Percentiles rank a stretch among this genome's conserved stretches.
These are phyloP conservation scores for Fraxinus dipetala DNA, from an alignment of 305 asterid genomes.

Conservation along the genomic window DNA sequence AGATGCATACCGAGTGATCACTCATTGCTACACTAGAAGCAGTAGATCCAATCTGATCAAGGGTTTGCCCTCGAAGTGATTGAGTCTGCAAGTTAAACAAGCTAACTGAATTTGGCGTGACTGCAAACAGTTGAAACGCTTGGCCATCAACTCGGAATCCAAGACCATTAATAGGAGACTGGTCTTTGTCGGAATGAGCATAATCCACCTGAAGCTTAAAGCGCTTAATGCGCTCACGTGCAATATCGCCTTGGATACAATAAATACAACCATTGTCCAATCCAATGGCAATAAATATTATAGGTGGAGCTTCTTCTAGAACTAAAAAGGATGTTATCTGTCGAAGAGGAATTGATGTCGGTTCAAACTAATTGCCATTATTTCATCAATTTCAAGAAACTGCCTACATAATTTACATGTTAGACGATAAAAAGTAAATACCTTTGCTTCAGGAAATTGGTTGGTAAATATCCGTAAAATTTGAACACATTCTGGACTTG, in stretches of 20 bases:
- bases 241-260: conserved; percentile 98
- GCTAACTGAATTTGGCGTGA: conserved; percentile 83
- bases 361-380: conserved; percentile 1
- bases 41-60: conserved; percentile 88
- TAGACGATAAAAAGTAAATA: conserved; percentile 17
- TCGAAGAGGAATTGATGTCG: conserved; percentile 22
- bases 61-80: conserved; percentile 60
- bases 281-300: conserved; percentile 87
- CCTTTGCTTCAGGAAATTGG: conserved; percentile 94
- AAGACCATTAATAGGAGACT: conserved; percentile 65
- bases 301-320: conserved; percentile 92
- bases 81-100: conserved; percentile 75
- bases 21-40: conserved; percentile 80
- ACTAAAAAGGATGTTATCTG: conserved; percentile 86
- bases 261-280: conserved; percentile 83
- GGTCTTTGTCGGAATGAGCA: conserved; percentile 41
- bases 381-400: not conserved
- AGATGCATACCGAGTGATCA: conserved; percentile 69
- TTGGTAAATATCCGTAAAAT: conserved; percentile 76
- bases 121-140: conserved; percentile 75
- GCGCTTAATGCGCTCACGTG: conserved; percentile 93
- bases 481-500: conserved; percentile 80
- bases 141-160: conserved; percentile 91
- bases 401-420: not conserved
- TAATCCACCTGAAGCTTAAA: conserved; percentile 73